Evolutionary conservation across 176 grass and related monocot genomes (phyloP), one percentile per base, ranked within the genome.

Genomic region (Triticum turgidum): DNA sequence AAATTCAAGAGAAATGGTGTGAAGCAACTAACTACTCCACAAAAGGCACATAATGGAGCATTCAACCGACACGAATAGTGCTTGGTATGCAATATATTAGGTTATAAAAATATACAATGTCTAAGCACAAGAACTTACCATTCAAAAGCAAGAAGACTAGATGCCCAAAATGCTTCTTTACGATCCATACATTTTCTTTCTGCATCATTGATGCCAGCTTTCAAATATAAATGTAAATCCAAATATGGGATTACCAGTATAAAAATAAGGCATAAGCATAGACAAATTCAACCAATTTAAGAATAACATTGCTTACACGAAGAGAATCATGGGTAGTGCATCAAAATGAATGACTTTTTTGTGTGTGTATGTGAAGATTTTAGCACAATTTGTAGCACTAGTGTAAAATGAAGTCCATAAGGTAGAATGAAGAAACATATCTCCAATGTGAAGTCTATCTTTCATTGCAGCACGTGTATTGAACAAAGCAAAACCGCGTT

Each of bases 141-240:
- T 95, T 95, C 74, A 94, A 82, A 76, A 98, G 85, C 69, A 98
- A 87, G 82, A 95, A 98, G 30, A 98, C 87, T 80, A 98, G 82
- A 76, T 84, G 88, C 18, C 95, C 89, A 76, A 88, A 91, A 84
- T 94, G 90, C 64, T 91, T 98, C 76, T 92, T 88, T 61, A 98
- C 78, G 54, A 86, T 86, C 51, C 85, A 86, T 30, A 90, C 79
- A 49, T 85, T 87, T 81, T 94, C 93, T 74, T 92, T 98, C 61
- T 82, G 88, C 68, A 98, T 69, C 39, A 98, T 22, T 61, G 74
- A 61, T 95, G 91, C 10, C 91, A 75, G 45, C 61, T 69, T 89
- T 91, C 94, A 67, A 98, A 64, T 66, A 92, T 39, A 61, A 84
- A 77, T 47, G 74, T 83, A 86, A 92, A 88, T 67, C 79, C 91